Evolutionary conservation across 75 land plant species (phyloP), one percentile per base, ranked within the genome.

Genomic region (Isoetes taiwanensis): DNA sequence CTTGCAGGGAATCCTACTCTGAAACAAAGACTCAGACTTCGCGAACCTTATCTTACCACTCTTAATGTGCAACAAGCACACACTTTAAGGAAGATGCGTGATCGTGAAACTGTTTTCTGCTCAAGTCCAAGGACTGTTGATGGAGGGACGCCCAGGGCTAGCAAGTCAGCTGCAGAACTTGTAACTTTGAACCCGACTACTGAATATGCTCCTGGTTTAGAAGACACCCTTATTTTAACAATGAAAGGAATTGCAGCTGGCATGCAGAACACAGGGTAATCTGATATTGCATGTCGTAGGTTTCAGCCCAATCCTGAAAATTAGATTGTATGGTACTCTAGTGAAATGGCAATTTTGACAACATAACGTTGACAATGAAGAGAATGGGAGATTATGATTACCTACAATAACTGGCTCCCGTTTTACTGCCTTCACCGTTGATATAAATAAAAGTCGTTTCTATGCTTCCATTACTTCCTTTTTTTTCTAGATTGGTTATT

Each of bases 21-120:
- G 43, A 64, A 64, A 30, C 62, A 64, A 19, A 19, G 43, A 0
- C 50, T 57, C 17, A 25, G 30, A 21, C 46, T 64, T 17, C 62
- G 63, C 28, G 59, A 57, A 14, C 42, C 62, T 39, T 86, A 79
- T 76, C 86, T 86, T 66, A 90, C 94, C 3, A 80, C 87, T 6
- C 77, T 90, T 33, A 90, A 90, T 56, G 83, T 90, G 10, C 78
- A 75, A 41, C 96, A 89, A 63, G 96, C 83, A 24, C 79, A 73
- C 73, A 89, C 93, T 19, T 64, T 89, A 52, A 89, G 77, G 26
- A 67, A 78, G 34, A 79, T 86, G 24, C 67, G 96, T 5, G 94
- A 87, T 32, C 79, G 79, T 12, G 71, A 60, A 59, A 72, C 56
- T 55, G 42, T 73, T 43, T 72, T 68, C 34, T 19, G 50, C 5